Evolutionary conservation across 2,329 filamentous ascomycete species (phyloP).

Genomic region (Orbilia javanica): DNA sequence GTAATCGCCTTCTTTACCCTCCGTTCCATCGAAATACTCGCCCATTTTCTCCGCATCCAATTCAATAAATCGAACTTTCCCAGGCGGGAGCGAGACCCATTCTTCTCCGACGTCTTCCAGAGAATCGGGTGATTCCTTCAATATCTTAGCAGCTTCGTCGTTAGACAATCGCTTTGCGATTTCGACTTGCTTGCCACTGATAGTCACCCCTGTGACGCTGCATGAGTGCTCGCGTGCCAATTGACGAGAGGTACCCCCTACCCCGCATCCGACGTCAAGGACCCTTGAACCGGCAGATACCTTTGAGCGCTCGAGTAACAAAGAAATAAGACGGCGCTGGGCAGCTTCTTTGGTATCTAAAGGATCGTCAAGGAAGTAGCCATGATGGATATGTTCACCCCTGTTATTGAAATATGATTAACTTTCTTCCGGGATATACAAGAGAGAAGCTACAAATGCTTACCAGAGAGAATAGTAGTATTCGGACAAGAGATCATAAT

Average conservation of each 20-base stretch:
- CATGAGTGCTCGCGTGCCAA: slow-evolving; percentile 70
- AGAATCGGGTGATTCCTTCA: neutral
- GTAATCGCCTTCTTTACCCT: slow-evolving; percentile 65
- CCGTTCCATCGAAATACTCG: slow-evolving; percentile 66
- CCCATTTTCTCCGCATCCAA: slow-evolving; percentile 74
- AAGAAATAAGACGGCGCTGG: slow-evolving; percentile 71
- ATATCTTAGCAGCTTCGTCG: slow-evolving; percentile 62
- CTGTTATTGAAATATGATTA: slow-evolving; percentile 63
- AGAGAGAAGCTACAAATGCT: neutral
- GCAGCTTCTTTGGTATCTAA: slow-evolving; percentile 72
- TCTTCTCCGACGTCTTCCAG: slow-evolving; percentile 8
- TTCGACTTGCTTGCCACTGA: slow-evolving; percentile 72
- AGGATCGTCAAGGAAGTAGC: slow-evolving; percentile 70
- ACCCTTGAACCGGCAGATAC: slow-evolving; percentile 66
- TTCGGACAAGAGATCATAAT: slow-evolving; percentile 74
- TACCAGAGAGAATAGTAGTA: slow-evolving; percentile 75
- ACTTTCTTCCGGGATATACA: neutral
- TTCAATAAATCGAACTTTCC: slow-evolving; percentile 71
- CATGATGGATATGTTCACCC: slow-evolving; percentile 76
- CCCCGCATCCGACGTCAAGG: slow-evolving; percentile 73
- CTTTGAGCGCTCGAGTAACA: slow-evolving; percentile 69
- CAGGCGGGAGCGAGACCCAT: slow-evolving; percentile 64
- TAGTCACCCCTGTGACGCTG: slow-evolving; percentile 73
- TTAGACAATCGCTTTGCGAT: slow-evolving; percentile 70
- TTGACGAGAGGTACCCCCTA: slow-evolving; percentile 72